Conservation (phyloP, 176 grass and related monocot genomes). For the Miscanthus lutarioriparius region DNA sequence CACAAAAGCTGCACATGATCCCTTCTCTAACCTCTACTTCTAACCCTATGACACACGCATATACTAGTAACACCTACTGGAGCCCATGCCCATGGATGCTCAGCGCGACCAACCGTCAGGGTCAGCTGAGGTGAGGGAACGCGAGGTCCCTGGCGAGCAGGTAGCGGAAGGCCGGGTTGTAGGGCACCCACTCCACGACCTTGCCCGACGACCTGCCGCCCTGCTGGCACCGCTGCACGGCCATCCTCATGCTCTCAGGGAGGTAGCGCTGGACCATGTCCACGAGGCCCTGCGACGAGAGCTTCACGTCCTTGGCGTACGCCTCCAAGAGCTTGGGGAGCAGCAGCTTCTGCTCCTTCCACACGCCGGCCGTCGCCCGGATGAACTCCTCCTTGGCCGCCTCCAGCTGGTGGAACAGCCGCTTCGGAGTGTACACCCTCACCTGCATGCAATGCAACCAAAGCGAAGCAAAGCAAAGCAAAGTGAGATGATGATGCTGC, state of each 20-base stretch:
- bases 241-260: conserved; percentile 78
- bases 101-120: no score
- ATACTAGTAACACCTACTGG: not conserved
- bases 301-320: conserved; percentile 82
- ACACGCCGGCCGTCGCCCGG: conserved; percentile 79
- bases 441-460: conserved; percentile 44
- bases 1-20: conserved; percentile 33
- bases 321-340: conserved; percentile 75
- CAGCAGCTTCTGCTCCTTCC: conserved; percentile 87
- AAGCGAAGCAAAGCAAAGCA: conserved; percentile 17
- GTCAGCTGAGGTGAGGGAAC: conserved; percentile 77
- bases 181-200: conserved; percentile 86
- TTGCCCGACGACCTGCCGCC: conserved; percentile 56
- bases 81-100: no score
- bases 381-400: conserved; percentile 89
- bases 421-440: conserved; percentile 70
- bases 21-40: not conserved
- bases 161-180: conserved; percentile 80
- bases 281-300: conserved; percentile 66
- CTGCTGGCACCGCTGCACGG: conserved; percentile 82
- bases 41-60: conserved; percentile 40
- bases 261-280: conserved; percentile 89
- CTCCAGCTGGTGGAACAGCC: conserved; percentile 87
- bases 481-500: conserved; percentile 1
- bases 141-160: conserved; percentile 73